Evolutionary conservation across 2,329 filamentous ascomycete species (phyloP).

Genomic region (Cyphellophora europaea): DNA sequence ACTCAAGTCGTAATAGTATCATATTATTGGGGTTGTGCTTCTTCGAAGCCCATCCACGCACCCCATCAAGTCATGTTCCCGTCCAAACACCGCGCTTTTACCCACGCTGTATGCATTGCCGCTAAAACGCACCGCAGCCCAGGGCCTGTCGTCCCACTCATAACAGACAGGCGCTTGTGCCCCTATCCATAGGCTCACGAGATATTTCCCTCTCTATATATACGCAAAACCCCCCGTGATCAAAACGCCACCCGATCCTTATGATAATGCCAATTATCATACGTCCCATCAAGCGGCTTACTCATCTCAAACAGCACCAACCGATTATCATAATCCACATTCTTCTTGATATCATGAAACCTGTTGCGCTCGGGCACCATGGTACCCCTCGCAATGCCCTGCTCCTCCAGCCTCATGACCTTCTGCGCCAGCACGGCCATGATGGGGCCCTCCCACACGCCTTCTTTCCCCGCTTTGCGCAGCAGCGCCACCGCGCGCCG

Average conservation of each 20-base stretch:
- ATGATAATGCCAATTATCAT: conserved; percentile 15
- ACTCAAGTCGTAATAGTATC: no score
- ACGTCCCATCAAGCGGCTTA: conserved; percentile 13
- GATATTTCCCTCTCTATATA: no score
- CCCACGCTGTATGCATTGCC: no score
- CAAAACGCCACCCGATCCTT: conserved; percentile 16
- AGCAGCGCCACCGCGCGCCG: conserved; percentile 22
- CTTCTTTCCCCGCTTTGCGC: conserved; percentile 25
- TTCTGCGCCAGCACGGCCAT: conserved; percentile 21
- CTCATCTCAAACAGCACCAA: conserved; percentile 14
- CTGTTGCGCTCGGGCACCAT: conserved; percentile 17
- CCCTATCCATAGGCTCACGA: no score
- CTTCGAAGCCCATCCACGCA: no score
- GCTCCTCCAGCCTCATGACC: conserved; percentile 20
- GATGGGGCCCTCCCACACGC: conserved; percentile 26
- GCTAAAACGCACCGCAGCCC: no score
- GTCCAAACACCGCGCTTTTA: no score
- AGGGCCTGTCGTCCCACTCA: no score
- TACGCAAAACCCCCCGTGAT: conserved; percentile 3
- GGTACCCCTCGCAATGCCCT: conserved; percentile 10
- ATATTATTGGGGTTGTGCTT: no score
- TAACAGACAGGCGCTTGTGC: no score
- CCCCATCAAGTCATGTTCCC: no score
- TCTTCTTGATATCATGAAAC: conserved; percentile 20
- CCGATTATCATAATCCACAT: conserved; percentile 19